A percentile compares a stretch with the other conserved stretches of the same genome.
Evolutionary conservation across 2,329 filamentous ascomycete genomes (phyloP).

Genomic region (Aspergillus piperis): DNA sequence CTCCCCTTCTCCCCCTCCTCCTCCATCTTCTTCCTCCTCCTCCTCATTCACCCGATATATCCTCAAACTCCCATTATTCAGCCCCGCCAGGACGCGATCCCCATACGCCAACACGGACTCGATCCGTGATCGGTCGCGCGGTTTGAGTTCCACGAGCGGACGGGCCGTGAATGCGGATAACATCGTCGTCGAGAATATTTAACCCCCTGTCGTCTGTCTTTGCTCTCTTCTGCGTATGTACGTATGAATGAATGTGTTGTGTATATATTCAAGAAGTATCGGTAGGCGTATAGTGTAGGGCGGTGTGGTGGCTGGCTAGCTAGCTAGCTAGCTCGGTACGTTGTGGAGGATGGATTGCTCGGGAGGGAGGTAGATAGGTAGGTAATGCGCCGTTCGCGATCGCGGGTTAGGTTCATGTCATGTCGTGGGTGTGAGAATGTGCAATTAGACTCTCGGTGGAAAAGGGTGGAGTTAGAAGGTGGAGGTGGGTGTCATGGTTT

Average conservation of each 20-base stretch:
- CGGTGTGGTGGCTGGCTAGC: neutral
- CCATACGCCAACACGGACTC: slow-evolving; percentile 93
- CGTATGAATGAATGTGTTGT: too few relatives aligned
- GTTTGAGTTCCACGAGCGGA: slow-evolving; percentile 94
- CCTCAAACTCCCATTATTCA: slow-evolving; percentile 84
- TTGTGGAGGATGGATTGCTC: neutral
- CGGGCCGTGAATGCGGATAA: slow-evolving; percentile 96
- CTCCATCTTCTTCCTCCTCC: slow-evolving; percentile 39
- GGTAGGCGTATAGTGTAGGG: neutral
- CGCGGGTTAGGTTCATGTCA: neutral
- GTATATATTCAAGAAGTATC: neutral
- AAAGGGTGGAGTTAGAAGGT: neutral
- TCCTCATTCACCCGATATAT: slow-evolving; percentile 86
- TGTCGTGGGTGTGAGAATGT: neutral
- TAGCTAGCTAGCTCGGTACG: neutral
- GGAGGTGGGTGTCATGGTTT: neutral
- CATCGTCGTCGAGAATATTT: slow-evolving; percentile 55
- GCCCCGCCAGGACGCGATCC: slow-evolving; percentile 85
- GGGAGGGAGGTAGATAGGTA: neutral
- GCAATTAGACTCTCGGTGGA: too few relatives aligned
- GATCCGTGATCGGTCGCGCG: slow-evolving; percentile 94
- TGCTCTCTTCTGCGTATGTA: too few relatives aligned
- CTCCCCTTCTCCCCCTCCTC: slow-evolving; percentile 26
- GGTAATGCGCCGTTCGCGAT: neutral
- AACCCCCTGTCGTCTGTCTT: too few relatives aligned